These are phyloP conservation scores for Calonectria leucothoes DNA, from an alignment of 2,329 filamentous ascomycete species.

Conservation along the genomic window DNA sequence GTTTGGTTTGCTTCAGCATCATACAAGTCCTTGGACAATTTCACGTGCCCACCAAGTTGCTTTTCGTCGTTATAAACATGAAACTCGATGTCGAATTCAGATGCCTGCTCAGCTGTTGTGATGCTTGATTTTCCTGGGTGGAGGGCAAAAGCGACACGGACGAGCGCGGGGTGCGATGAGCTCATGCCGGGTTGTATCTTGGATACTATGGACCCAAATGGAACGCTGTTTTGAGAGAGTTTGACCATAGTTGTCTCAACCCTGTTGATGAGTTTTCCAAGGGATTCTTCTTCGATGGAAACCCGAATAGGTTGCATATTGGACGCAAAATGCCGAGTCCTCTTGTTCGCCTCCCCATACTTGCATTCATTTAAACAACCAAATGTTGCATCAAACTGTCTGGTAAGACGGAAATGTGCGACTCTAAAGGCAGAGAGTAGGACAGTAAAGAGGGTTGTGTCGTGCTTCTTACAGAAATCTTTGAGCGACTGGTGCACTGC, in stretches of 20 bases:
- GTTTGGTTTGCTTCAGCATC: slow-evolving; percentile 24
- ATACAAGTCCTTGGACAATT: slow-evolving; percentile 33
- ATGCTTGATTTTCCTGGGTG: not conserved
- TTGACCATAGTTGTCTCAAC: slow-evolving; percentile 18
- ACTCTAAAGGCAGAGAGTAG: slow-evolving; percentile 38
- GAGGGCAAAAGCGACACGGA: slow-evolving; percentile 32
- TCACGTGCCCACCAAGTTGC: slow-evolving; percentile 1
- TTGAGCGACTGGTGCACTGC: slow-evolving; percentile 10
- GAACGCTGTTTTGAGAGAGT: slow-evolving; percentile 34
- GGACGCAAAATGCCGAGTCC: slow-evolving; percentile 37
- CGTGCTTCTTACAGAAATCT: slow-evolving; percentile 18
- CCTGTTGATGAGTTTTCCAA: slow-evolving; percentile 32
- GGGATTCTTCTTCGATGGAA: slow-evolving; percentile 25
- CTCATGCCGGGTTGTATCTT: slow-evolving; percentile 20
- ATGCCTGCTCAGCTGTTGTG: not conserved
- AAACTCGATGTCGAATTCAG: slow-evolving; percentile 39
- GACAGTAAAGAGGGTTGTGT: slow-evolving; percentile 18
- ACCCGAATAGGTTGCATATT: slow-evolving; percentile 38
- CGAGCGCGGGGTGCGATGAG: slow-evolving; percentile 26
- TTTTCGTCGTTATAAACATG: slow-evolving; percentile 31
- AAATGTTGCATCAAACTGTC: slow-evolving; percentile 32
- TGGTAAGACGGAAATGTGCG: slow-evolving; percentile 39
- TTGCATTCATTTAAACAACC: slow-evolving; percentile 33
- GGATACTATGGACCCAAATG: slow-evolving; percentile 36
- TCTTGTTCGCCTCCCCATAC: slow-evolving; percentile 25